phyloP scores from a whole-genome alignment of 805 yeast species.

The Teunomyces panamensis region DNA sequence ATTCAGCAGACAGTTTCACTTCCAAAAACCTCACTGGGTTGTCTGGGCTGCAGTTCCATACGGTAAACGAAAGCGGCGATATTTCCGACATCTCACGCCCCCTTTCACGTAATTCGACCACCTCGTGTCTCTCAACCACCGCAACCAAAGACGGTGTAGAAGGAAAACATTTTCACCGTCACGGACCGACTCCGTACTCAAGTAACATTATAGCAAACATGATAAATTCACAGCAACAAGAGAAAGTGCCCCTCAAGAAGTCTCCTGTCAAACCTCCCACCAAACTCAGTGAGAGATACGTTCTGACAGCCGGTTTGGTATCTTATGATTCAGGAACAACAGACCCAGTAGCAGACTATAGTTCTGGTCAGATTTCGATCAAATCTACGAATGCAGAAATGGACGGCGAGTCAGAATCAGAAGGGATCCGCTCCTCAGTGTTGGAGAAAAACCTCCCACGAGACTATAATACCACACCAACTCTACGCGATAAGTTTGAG shows the following conservation, averaged over 20 bases:
- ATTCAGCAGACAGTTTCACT: slow-evolving; percentile 15
- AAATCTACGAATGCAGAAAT: slow-evolving; percentile 28
- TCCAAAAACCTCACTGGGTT: slow-evolving; percentile 18
- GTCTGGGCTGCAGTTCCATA: not conserved
- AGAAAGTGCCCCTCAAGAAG: not conserved
- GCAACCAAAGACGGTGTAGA: slow-evolving; percentile 76
- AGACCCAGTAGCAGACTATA: not conserved
- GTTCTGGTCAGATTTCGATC: slow-evolving; percentile 14
- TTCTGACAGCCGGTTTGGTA: not conserved
- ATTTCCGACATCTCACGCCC: slow-evolving; percentile 44
- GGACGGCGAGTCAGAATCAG: slow-evolving; percentile 23
- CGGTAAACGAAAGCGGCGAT: not conserved
- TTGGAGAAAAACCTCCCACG: slow-evolving; percentile 10
- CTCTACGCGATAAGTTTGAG: slow-evolving; percentile 44
- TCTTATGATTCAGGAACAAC: not conserved
- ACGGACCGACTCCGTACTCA: slow-evolving; percentile 36
- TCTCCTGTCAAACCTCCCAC: not conserved
- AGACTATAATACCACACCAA: slow-evolving; percentile 9
- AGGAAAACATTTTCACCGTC: slow-evolving; percentile 54
- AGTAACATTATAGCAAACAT: slow-evolving; percentile 28
- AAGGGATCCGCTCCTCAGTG: slow-evolving; percentile 11
- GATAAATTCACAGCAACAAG: slow-evolving; percentile 18
- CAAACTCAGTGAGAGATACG: not conserved
- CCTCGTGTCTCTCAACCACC: slow-evolving; percentile 68
- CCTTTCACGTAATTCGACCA: slow-evolving; percentile 56